phyloP scores from a whole-genome alignment of 768 basidiomycete species.

The Panellus pusillus region DNA sequence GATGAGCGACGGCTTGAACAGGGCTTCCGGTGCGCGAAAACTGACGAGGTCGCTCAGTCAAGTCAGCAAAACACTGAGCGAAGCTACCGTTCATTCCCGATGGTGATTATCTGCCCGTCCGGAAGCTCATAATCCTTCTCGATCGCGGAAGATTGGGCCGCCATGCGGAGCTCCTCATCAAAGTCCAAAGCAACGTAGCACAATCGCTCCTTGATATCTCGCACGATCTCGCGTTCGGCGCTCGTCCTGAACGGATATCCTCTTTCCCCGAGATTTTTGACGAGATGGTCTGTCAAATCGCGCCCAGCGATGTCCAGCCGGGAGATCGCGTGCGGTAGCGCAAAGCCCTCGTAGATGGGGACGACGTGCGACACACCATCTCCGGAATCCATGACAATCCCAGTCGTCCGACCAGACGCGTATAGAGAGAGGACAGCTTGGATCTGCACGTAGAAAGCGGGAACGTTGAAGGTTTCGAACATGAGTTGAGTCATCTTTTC shows the following conservation, averaged over 20 bases:
- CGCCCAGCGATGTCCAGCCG: slow-evolving; percentile 65
- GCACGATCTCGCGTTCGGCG: slow-evolving; percentile 70
- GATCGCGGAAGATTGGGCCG: slow-evolving; percentile 9
- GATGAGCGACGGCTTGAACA: slow-evolving; percentile 69
- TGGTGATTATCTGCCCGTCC: slow-evolving; percentile 61
- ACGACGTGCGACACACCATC: slow-evolving; percentile 47
- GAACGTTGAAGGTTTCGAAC: slow-evolving; percentile 74
- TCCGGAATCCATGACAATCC: slow-evolving; percentile 62
- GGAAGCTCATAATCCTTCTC: slow-evolving; percentile 9
- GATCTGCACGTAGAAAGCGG: slow-evolving; percentile 69
- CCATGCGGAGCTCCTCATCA: slow-evolving; percentile 24
- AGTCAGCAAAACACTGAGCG: too few relatives aligned
- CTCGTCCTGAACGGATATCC: slow-evolving; percentile 78
- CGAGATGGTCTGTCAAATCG: slow-evolving; percentile 57
- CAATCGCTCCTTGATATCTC: slow-evolving; percentile 75
- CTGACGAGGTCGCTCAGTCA: neutral
- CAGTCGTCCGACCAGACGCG: slow-evolving; percentile 67
- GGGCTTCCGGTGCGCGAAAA: slow-evolving; percentile 69
- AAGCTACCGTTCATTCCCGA: slow-evolving; percentile 57
- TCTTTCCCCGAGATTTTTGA: slow-evolving; percentile 64
- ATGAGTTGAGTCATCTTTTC: slow-evolving; percentile 75
- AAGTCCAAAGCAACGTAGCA: slow-evolving; percentile 40
- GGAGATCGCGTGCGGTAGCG: slow-evolving; percentile 65
- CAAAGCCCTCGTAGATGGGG: slow-evolving; percentile 71
- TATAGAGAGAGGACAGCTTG: slow-evolving; percentile 68